These are phyloP conservation scores for Picea glauca DNA, from an alignment of 75 land plant species.

Conservation along the genomic window DNA sequence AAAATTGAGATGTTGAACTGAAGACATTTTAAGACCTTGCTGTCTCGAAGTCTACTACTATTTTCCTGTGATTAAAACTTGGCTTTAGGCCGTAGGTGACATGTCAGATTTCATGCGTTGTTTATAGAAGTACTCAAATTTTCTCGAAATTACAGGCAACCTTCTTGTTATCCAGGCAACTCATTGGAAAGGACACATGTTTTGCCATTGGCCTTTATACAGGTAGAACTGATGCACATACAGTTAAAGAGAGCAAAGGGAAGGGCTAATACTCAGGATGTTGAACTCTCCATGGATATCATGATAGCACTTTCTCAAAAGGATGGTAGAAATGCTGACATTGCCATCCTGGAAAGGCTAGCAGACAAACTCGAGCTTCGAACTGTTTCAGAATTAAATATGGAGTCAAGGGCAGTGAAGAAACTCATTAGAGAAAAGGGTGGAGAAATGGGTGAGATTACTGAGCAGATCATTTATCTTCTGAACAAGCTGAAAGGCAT, in stretches of 20 bases:
- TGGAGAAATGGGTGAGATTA: conserved; percentile 30
- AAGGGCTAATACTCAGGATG: conserved; percentile 56
- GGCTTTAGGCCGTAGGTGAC: background rate
- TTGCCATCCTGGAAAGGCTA: conserved; percentile 50
- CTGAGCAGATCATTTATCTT: conserved; percentile 38
- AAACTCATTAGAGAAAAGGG: conserved; percentile 46
- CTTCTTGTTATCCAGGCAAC: background rate
- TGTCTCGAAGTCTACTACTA: background rate
- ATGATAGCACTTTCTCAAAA: conserved; percentile 43
- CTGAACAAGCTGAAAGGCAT: conserved; percentile 45
- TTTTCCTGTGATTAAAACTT: background rate
- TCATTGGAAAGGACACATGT: background rate
- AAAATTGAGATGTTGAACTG: background rate
- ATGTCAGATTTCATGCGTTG: background rate
- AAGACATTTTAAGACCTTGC: background rate
- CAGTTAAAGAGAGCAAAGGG: conserved; percentile 64
- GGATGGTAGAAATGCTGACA: conserved; percentile 48
- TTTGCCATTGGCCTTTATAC: conserved; percentile 4
- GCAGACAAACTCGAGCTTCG: conserved; percentile 53
- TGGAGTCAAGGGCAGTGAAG: conserved; percentile 47
- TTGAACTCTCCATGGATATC: conserved; percentile 57
- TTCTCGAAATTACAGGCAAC: background rate
- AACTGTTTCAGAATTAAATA: conserved; percentile 41
- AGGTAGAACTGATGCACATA: conserved; percentile 53
- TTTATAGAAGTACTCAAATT: background rate